Evolutionary conservation across 768 basidiomycete genomes (phyloP), one percentile per base, ranked within the genome.

Genomic region (Suillus subalutaceus): DNA sequence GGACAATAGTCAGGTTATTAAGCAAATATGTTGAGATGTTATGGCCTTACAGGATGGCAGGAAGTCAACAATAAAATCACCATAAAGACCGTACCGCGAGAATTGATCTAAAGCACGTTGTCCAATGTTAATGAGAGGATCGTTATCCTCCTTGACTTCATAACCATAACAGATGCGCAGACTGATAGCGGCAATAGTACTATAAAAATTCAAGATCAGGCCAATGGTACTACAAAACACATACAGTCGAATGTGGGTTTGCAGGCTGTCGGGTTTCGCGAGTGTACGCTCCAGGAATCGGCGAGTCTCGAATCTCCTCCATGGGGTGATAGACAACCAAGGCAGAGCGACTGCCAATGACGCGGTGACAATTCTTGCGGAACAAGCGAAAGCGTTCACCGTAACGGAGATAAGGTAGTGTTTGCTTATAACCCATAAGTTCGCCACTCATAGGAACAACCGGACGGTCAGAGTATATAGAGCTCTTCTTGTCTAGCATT

Each of bases 401-500:
- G 50, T 67, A 50, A 26, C 66, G n/a, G 0, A 50, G 35, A 3
- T 71, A 75, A 15, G 61, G 6, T 23, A 71, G 35, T 15, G 12
- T 58, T 7, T 68, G 57, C 1, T 3, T 1, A 48, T 62, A 60
- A 0, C 68, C 69, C 80, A 66, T 65, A 41, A 74, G 64, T 67
- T 37, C 40, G 66, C 72, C 72, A 6, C 1, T 62, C 63, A 9
- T 62, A 62, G 18, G n/a, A 18, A 26, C 63, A 26, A 18, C 38
- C 58, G 2, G 12, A 15, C 10, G 72, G 63, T 9, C 71, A 18
- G 86, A 86, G 69, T 86, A 87, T 56, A 85, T 84, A n/a, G 80
- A 71, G 62, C 86, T 82, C 59, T 85, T 80, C 70, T 81, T 86
- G 50, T 87, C 86, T 26, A 89, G 76, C 26, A 89, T 74, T 62